These are phyloP conservation scores for Phytophthora megakarya DNA, from an alignment of 352 stramenopile species.

Conservation along the genomic window DNA sequence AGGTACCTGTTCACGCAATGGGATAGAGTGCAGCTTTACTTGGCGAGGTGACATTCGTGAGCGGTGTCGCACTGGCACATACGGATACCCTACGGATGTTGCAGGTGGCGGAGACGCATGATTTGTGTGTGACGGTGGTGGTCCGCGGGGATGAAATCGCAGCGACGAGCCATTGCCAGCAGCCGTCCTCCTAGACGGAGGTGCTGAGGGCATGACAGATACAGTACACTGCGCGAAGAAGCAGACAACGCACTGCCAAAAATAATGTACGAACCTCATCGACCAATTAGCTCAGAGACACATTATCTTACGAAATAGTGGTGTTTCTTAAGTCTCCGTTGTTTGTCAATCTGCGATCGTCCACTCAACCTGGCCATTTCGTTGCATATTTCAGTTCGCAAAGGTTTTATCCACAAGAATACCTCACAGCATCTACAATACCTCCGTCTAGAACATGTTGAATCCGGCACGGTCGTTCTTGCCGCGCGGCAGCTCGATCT, in stretches of 20 bases:
- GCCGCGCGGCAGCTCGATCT: conserved; percentile 77
- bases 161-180: conserved; percentile 17
- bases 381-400: conserved; percentile 10
- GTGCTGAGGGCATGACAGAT: conserved; percentile 10
- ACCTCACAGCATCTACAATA: not conserved
- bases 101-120: conserved; percentile 11
- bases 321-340: conserved; percentile 15
- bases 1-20: conserved; percentile 44
- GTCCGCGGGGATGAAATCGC: conserved; percentile 28
- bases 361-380: conserved; percentile 1
- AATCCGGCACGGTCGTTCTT: conserved; percentile 68
- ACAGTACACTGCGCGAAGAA: not conserved
- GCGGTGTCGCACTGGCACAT: conserved; percentile 10
- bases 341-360: conserved; percentile 2
- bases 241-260: conserved; percentile 4
- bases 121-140: conserved; percentile 24
- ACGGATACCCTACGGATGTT: conserved; percentile 26
- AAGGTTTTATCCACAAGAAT: conserved; percentile 4
- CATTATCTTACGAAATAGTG: conserved; percentile 17
- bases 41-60: conserved; percentile 39
- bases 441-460: conserved; percentile 75
- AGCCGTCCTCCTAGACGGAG: conserved; percentile 24
- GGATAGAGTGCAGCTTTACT: conserved; percentile 35
- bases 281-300: conserved; percentile 18
- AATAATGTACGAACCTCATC: conserved; percentile 4